Evolutionary conservation across 2,329 filamentous ascomycete genomes (phyloP), one percentile per base, ranked within the genome.

Genomic region (Penicillium sp.): DNA sequence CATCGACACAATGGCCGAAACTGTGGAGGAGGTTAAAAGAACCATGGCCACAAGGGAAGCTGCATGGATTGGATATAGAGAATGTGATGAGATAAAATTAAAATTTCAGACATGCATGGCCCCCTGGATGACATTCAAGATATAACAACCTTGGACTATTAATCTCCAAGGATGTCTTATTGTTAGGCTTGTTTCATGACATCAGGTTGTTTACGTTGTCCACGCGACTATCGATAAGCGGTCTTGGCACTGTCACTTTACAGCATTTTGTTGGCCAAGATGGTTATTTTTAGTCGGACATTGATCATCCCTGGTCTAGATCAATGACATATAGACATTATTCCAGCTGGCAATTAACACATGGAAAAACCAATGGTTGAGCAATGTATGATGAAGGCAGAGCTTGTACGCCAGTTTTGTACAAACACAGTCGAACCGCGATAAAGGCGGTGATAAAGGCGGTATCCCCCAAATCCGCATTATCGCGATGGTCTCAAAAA

Each of bases 1-100:
- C 36, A 75, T 72, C 25, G 77, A 79, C 58, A 79, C 55, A 34
- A 76, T 72, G 40, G 74, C 69, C 15, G 77, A 77, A 38, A 79
- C 74, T 15, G 75, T 75, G 9, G 76, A 78, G 34, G 76, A 74
- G 16, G 73, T 78, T 43, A 79, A 58, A 49, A 79, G 75, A 51
- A 79, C 77, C 78, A 79, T 79, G 61, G 60, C 64, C 65, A 44
- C 47, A 59, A 52, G 53, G 48, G 11, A 50, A 39, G 39, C 53
- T 53, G 64, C 63, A 67, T 67, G 34, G 44, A 48, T 43, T n/a
- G 50, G 31, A 39, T 50, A 50, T 43, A 47, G 39, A 45, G 46
- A 52, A 29, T 36, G 21, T 33, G 23, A 47, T 58, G 54, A 56
- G 55, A 52, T 46, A 47, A 34, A 38, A 58, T 61, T 51, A n/a